Base-by-base conservation (phyloP, 371 early-diverging fungal genomes). In the Mucor sp. region DNA sequence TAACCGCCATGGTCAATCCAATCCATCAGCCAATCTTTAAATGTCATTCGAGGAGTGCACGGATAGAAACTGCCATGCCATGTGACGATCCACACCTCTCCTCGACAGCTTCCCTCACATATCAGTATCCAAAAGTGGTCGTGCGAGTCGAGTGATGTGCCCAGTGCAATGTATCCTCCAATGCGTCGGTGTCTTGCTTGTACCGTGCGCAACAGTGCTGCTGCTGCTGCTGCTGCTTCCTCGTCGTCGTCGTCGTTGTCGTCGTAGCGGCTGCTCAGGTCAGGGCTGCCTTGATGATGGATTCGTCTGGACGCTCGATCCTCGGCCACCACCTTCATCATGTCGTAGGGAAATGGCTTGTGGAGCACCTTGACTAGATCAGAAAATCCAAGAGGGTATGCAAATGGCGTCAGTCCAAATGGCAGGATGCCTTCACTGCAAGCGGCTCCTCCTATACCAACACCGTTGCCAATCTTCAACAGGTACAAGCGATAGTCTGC, bases 71-170 rank as follows among this genome's bases (percentile, higher is more conserved):
- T 37, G 4, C 66, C 60, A 15, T 37, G 27, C 53, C 59, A 50
- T 12, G 60, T 50, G 53, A 35, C 66, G 17, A 66, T 66, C 66
- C 66, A 66, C 12, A 66, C 59, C 14, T 66, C 60, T 37, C 66
- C 66, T 37, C 66, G 47, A n/a, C 60, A 66, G 28, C 28, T 28
- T 19, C 66, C 66, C 60, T 66, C 66, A 30, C 60, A 66, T 19
- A 66, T 66, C n/a, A 66, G 60, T 28, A 66, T 66, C 66, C 66
- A 66, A 48, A 60, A 66, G 39, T 66, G 53, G 21, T 41, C 60
- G 37, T 47, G 21, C 19, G 66, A 66, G 21, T 48, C 17, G n/a
- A 30, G 35, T 19, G 60, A 37, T 35, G 66, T 60, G 15, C 66
- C 66, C 53, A 66, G 50, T 28, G 60, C 37, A 19, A 66, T 15